A percentile compares a stretch with the other conserved stretches of the same genome.
Conservation (phyloP, 169 alveolate genomes). For the Plasmodium cynomolgi region DNA sequence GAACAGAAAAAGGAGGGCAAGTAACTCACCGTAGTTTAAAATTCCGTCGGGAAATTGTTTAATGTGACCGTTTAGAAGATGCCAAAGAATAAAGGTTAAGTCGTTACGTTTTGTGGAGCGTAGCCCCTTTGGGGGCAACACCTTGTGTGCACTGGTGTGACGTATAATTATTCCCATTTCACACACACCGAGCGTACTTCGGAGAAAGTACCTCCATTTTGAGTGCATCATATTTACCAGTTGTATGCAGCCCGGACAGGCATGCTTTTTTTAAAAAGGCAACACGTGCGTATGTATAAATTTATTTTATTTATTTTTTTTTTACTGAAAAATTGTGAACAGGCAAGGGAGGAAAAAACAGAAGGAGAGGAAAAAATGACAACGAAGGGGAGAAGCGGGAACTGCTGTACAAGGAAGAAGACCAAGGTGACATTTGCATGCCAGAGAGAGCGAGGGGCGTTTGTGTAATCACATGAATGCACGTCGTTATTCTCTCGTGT, state of each 20-base stretch:
- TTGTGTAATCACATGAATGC: not conserved
- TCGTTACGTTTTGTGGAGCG: not conserved
- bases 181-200: not conserved
- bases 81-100: slow-evolving; percentile 75
- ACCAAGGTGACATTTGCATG: slow-evolving; percentile 87
- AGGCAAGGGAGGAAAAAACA: slow-evolving; percentile 99
- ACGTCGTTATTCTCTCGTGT: not conserved
- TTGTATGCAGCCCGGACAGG: not conserved
- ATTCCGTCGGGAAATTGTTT: not conserved
- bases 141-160: not conserved
- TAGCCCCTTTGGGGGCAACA: not conserved
- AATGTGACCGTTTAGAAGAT: slow-evolving; percentile 33
- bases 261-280: not conserved
- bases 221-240: not conserved
- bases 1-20: not conserved
- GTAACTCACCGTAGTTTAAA: not conserved
- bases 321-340: slow-evolving; percentile 15
- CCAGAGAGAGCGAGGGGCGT: not conserved
- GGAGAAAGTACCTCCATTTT: not conserved
- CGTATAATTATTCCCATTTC: not conserved
- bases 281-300: not conserved
- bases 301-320: slow-evolving; percentile 1
- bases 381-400: slow-evolving; percentile 95
- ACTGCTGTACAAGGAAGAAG: slow-evolving; percentile 96
- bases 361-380: slow-evolving; percentile 97